Base-by-base conservation (phyloP, 257 asterid species). In the Mitragyna speciosa region DNA sequence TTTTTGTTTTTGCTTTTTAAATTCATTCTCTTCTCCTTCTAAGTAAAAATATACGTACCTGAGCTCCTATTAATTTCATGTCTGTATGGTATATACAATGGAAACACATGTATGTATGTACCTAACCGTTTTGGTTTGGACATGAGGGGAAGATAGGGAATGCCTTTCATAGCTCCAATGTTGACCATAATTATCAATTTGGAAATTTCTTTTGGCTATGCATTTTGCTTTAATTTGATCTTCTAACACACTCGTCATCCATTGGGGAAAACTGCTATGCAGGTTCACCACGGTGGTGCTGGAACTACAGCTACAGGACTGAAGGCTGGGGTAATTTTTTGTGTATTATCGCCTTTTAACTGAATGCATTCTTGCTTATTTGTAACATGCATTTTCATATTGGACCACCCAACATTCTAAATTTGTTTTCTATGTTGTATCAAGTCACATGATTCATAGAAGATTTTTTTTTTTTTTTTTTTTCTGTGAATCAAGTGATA, bases 231-330 rank as follows among this genome's bases (percentile, higher is more conserved):
- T 67, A 48, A 30, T 45, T 76, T 70, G 9, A 73, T 43, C 41
- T 79, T 68, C 17, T 76, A 76, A 68, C 69, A 12, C 70, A 47
- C 79, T 82, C 15, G 15, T 75, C 47, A 59, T 15, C 59, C 10
- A 49, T 47, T 48, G 45, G 9, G 65, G 66, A 81, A 65, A 76
- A 82, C 41, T 66, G 77, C 77, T 64, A 20, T 85, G 79, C 84
- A 96, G 99, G 95, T 96, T 86, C 99, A 95, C 84, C 99, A 95
- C 15, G 99, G 99, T 52, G 99, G 99, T 68, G 97, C 99, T 85
- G 99, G 99, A 82, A 96, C 99, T 70, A 96, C 99, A 63, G 98
- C 99, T 24, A 88, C 94, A 3, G 99, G 99, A 79, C 89, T 96
- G 73, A 89, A 88, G 86, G 95, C 99, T 31, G 99, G 98, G 96